Evolutionary conservation across 495 filamentous ascomycete genomes (phyloP).

Genomic region (Penicillium alfredii): DNA sequence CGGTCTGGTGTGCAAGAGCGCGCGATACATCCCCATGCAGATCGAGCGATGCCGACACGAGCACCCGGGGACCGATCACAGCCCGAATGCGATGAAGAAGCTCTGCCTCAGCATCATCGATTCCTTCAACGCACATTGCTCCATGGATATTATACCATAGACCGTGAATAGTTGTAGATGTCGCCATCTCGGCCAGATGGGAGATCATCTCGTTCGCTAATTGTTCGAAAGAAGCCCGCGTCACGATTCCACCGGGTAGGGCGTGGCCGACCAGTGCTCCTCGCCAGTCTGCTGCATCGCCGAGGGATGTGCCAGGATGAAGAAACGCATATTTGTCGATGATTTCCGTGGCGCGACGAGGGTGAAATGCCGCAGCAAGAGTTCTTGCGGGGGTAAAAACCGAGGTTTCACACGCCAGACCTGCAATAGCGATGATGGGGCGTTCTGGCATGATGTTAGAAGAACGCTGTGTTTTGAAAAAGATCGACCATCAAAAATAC

Average conservation of each 20-base stretch:
- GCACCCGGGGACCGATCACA: constrained; percentile 42
- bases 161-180: constrained; percentile 34
- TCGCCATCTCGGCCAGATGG: constrained; percentile 32
- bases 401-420: constrained; percentile 52
- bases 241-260: constrained; percentile 48
- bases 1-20: constrained; percentile 43
- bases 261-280: constrained; percentile 51
- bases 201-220: constrained; percentile 44
- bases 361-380: constrained; percentile 46
- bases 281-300: constrained; percentile 40
- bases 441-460: constrained; percentile 10
- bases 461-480: too few relatives aligned
- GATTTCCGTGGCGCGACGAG: constrained; percentile 40
- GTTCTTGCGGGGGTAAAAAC: constrained; percentile 50
- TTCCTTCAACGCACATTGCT: constrained; percentile 50
- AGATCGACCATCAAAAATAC: too few relatives aligned
- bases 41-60: constrained; percentile 54
- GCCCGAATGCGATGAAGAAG: constrained; percentile 43
- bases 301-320: constrained; percentile 34
- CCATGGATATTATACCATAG: constrained; percentile 57
- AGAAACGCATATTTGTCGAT: constrained; percentile 45
- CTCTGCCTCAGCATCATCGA: constrained; percentile 48
- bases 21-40: constrained; percentile 53
- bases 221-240: constrained; percentile 41
- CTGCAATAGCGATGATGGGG: constrained; percentile 49